Percentiles rank a stretch among this genome's conserved stretches.
Conservation (phyloP, 495 filamentous ascomycete species). For the Daldinia decipiens region DNA sequence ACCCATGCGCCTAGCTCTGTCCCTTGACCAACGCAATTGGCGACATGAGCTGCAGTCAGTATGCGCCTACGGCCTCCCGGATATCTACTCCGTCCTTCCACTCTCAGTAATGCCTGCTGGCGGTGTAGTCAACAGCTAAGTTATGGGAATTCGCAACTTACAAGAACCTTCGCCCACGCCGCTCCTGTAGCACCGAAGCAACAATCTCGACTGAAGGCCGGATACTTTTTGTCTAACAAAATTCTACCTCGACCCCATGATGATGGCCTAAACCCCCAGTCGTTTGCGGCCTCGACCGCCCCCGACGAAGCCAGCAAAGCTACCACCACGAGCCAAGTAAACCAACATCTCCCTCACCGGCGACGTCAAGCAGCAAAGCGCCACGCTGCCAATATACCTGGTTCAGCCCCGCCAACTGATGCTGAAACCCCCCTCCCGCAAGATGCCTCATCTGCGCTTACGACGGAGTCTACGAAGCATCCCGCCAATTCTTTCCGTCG, state of each 20-base stretch:
- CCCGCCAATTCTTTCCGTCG: constrained; percentile 76
- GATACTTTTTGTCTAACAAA: constrained; percentile 56
- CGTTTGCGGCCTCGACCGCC: constrained; percentile 20
- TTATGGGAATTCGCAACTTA: constrained; percentile 16
- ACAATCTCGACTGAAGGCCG: constrained; percentile 44
- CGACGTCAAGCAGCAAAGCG: constrained; percentile 52
- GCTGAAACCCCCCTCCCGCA: constrained; percentile 64
- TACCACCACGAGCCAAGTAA: constrained; percentile 10
- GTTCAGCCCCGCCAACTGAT: constrained; percentile 6
- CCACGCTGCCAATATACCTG: constrained; percentile 29
- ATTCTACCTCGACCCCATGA: constrained; percentile 45
- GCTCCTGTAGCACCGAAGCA: constrained; percentile 24
- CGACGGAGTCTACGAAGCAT: constrained; percentile 74
- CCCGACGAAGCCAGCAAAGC: constrained; percentile 2
- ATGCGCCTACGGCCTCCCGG: constrained; percentile 49
- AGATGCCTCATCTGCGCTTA: constrained; percentile 85
- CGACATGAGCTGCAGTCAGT: constrained; percentile 48
- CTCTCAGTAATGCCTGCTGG: constrained; percentile 46
- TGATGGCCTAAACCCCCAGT: constrained; percentile 21
- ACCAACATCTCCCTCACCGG: constrained; percentile 53
- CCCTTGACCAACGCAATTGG: constrained; percentile 31
- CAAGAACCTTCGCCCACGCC: constrained; percentile 12
- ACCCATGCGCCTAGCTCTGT: constrained; percentile 17
- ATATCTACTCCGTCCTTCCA: constrained; percentile 43
- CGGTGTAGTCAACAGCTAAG: constrained; percentile 41